Evolutionary conservation across 2,329 filamentous ascomycete species (phyloP), one percentile per base, ranked within the genome.

Genomic region (Fusarium nanum): DNA sequence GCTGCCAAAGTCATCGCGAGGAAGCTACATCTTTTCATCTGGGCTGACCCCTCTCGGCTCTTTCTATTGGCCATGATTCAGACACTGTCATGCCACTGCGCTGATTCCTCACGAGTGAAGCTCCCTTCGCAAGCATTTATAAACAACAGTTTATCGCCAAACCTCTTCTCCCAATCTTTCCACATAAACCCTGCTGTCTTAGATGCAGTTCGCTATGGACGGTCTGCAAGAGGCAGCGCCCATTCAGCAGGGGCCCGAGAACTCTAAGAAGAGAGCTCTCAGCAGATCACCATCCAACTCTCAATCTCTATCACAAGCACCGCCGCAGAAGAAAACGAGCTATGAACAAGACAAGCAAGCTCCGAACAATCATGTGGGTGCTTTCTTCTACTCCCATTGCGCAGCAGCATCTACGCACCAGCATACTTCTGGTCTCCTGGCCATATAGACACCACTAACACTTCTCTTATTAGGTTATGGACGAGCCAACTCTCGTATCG

Each of bases 231-330:
- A 45, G 32, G 14, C 7, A 44, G 30, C 46, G 9, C 10, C 7
- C 10, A 42, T 45, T 40, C 42, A 54, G 13, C 9, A 11, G 12
- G 9, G 6, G 12, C 27, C n/a, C 12, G 18, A 44, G 22, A 11
- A 42, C 16, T 27, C 42, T 6, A 64, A 49, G 13, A 68, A 68
- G 48, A 40, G 64, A 12, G 13, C 32, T 3, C 20, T 27, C 44
- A 54, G 60, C 10, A 68, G 32, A 20, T 18, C n/a, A n/a, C 13
- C 23, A 12, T 56, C 53, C 3, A 4, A 22, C 5, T 49, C 46
- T 10, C 34, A 25, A n/a, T 49, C 49, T 7, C 18, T 41, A 20
- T 50, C 49, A 30, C 34, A 41, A 6, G 49, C 34, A 28, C 56
- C 14, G 2, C 16, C 22, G 14, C 16, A 48, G 49, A 53, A 44